phyloP scores from a whole-genome alignment of 2,329 filamentous ascomycete genomes.

The Dryadomyces quercivorus region DNA sequence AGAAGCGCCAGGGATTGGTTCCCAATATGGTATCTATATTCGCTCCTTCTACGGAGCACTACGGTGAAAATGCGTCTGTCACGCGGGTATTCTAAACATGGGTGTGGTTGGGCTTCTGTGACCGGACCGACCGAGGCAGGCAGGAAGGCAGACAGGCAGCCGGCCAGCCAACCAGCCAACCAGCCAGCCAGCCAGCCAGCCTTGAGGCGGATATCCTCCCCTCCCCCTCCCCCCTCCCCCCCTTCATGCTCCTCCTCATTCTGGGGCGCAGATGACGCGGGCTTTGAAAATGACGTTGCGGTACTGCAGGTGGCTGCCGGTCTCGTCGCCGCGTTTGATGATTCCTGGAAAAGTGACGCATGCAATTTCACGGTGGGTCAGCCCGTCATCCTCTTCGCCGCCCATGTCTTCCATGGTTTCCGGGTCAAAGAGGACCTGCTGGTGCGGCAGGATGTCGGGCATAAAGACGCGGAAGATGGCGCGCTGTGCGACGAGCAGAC shows the following conservation, averaged over 20 bases:
- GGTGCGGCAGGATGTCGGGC: conserved; percentile 40
- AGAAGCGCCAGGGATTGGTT: too few relatives aligned
- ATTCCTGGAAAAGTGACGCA: conserved; percentile 55
- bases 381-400: conserved; percentile 31
- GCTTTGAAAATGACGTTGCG: conserved; percentile 54
- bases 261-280: conserved; percentile 44
- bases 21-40: too few relatives aligned
- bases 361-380: conserved; percentile 39
- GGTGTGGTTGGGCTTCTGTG: too few relatives aligned
- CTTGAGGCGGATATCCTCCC: too few relatives aligned
- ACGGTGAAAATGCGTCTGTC: too few relatives aligned
- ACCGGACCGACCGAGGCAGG: too few relatives aligned
- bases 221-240: too few relatives aligned
- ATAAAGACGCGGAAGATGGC: conserved; percentile 44
- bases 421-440: conserved; percentile 42
- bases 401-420: conserved; percentile 55
- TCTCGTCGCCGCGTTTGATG: conserved; percentile 53
- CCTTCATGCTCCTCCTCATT: neutral
- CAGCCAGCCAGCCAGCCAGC: too few relatives aligned
- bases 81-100: too few relatives aligned
- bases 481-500: conserved; percentile 44
- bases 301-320: conserved; percentile 46
- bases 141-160: too few relatives aligned
- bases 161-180: too few relatives aligned
- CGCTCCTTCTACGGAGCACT: too few relatives aligned